Evolutionary conservation across 768 basidiomycete genomes (phyloP).

Genomic region (Amanita jacksonii): DNA sequence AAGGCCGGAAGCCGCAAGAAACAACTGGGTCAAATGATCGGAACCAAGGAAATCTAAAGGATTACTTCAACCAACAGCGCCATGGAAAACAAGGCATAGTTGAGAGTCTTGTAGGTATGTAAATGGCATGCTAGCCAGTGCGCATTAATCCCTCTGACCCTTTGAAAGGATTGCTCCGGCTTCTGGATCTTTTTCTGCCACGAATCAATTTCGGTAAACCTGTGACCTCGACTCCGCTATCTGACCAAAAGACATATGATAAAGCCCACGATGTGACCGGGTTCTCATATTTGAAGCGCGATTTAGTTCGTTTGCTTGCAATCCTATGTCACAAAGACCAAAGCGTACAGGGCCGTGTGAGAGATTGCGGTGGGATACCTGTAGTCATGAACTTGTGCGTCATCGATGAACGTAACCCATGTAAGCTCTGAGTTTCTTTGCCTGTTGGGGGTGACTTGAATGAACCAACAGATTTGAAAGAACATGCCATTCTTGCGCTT

Average conservation of each 20-base stretch:
- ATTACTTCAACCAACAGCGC: slow-evolving; percentile 34
- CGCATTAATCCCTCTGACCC: neutral
- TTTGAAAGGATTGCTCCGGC: slow-evolving; percentile 52
- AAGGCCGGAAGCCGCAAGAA: slow-evolving; percentile 21
- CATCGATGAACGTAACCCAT: slow-evolving; percentile 86
- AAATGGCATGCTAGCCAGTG: neutral
- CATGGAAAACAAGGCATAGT: slow-evolving; percentile 37
- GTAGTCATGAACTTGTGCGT: slow-evolving; percentile 85
- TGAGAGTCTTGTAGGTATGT: slow-evolving; percentile 51
- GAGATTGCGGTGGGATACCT: slow-evolving; percentile 64
- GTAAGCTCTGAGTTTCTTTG: slow-evolving; percentile 40
- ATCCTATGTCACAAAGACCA: slow-evolving; percentile 57
- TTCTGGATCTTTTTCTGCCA: slow-evolving; percentile 77
- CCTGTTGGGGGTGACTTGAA: slow-evolving; percentile 8
- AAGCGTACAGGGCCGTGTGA: slow-evolving; percentile 64
- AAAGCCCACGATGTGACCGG: slow-evolving; percentile 33
- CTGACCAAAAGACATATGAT: slow-evolving; percentile 13
- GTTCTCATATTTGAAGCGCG: slow-evolving; percentile 80
- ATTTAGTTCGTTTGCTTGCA: slow-evolving; percentile 84
- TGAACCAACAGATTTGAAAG: slow-evolving; percentile 65
- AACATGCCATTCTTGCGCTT: slow-evolving; percentile 84
- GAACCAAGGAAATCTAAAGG: slow-evolving; percentile 19
- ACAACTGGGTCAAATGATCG: slow-evolving; percentile 11
- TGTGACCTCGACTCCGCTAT: slow-evolving; percentile 23
- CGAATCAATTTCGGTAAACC: slow-evolving; percentile 74